Evolutionary conservation across 176 grass and related monocot genomes (phyloP).

Genomic region (Hyparrhenia diplandra): DNA sequence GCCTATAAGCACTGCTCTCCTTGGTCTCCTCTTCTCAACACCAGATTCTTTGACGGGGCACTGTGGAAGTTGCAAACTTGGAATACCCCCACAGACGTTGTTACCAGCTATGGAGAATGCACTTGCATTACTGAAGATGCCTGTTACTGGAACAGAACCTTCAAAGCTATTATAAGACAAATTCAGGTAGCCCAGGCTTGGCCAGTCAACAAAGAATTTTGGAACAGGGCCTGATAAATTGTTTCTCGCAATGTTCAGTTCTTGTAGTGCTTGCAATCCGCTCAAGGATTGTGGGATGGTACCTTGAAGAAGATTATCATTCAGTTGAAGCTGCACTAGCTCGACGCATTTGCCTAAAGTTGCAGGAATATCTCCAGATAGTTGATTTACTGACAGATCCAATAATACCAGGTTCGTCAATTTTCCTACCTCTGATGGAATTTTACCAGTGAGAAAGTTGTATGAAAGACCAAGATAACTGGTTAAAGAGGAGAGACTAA

Average conservation of each 20-base stretch:
- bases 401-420: conserved; percentile 2
- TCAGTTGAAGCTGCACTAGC: not conserved
- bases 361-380: not conserved
- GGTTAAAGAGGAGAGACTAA: conserved; percentile 19
- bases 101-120: conserved; percentile 15
- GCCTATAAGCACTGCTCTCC: conserved; percentile 2
- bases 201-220: conserved; percentile 4
- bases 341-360: not conserved
- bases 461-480: conserved; percentile 6
- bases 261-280: not conserved
- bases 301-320: conserved; percentile 8
- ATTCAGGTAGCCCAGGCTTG: conserved; percentile 1
- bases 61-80: not conserved
- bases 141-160: conserved; percentile 11
- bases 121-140: conserved; percentile 23
- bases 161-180: conserved; percentile 17
- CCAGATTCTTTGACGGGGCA: not conserved
- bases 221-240: conserved; percentile 24
- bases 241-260: not conserved
- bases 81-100: conserved; percentile 23
- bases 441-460: conserved; percentile 3
- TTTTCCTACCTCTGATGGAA: conserved; percentile 4
- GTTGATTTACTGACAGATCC: conserved; percentile 17
- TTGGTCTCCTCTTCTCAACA: not conserved
- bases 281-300: conserved; percentile 1